Conservation (phyloP, 371 early-diverging fungal species). For the Nematocida homosporus region DNA sequence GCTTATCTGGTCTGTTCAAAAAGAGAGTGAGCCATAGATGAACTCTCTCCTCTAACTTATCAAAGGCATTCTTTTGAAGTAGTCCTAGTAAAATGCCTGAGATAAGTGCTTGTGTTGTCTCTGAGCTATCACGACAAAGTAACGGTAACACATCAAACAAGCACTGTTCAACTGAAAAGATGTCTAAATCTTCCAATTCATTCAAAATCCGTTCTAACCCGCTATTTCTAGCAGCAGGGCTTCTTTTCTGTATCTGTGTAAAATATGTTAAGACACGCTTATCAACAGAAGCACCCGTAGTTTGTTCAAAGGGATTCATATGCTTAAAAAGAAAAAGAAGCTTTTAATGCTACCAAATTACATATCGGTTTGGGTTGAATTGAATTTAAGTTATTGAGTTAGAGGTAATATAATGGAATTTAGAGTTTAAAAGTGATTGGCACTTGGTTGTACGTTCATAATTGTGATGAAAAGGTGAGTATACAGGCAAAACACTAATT, state of each 20-base stretch:
- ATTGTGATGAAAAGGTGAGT: no score
- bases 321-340: no score
- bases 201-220: slow-evolving; percentile 20
- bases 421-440: no score
- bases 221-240: slow-evolving; percentile 6
- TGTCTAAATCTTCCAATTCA: slow-evolving; percentile 14
- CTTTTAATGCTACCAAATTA: no score
- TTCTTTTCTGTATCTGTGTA: slow-evolving; percentile 36
- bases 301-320: slow-evolving; percentile 51
- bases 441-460: no score
- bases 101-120: background rate
- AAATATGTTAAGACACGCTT: slow-evolving; percentile 27
- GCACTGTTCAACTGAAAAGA: slow-evolving; percentile 38
- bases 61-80: background rate
- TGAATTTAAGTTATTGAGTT: no score
- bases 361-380: no score
- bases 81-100: slow-evolving; percentile 17
- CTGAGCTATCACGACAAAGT: slow-evolving; percentile 24
- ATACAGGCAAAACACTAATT: no score
- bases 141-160: slow-evolving; percentile 37
- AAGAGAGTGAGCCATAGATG: slow-evolving; percentile 30
- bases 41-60: background rate
- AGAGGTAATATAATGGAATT: no score
- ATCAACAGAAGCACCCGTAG: slow-evolving; percentile 10
- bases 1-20: slow-evolving; percentile 1